phyloP scores from a whole-genome alignment of 108 stramenopile species.

The Nannochloropsis gaditana region DNA sequence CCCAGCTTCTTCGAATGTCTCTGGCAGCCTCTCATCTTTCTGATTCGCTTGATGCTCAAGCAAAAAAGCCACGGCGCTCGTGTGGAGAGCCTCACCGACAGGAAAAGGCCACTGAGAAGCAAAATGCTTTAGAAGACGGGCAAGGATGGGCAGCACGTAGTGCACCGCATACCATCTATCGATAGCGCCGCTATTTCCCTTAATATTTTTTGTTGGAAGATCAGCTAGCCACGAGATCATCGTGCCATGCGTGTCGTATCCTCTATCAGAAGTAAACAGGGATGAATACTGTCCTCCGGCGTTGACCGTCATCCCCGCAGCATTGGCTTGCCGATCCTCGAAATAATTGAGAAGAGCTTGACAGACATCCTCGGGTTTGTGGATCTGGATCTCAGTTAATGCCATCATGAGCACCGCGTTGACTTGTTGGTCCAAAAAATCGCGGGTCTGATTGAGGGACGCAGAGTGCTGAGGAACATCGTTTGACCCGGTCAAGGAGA shows the following conservation, averaged over 20 bases:
- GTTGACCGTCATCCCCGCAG: background rate
- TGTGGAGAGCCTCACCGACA: background rate
- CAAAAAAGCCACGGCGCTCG: background rate
- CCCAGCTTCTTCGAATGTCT: background rate
- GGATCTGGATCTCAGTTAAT: background rate
- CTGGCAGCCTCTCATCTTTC: background rate
- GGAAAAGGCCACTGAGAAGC: background rate
- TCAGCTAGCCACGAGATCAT: background rate
- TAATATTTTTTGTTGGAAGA: background rate
- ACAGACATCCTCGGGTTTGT: background rate
- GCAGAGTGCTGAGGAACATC: too few relatives aligned
- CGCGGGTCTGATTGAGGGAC: background rate
- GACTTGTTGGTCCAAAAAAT: background rate
- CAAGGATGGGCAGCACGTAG: conserved; percentile 1
- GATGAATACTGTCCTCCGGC: background rate
- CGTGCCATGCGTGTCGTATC: background rate
- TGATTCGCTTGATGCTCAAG: background rate
- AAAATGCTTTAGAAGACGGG: background rate
- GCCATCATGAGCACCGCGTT: background rate
- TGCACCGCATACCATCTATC: background rate
- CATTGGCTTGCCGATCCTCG: background rate
- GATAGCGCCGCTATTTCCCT: background rate
- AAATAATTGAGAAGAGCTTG: background rate
- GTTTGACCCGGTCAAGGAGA: too few relatives aligned
- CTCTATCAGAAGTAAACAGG: background rate